These are phyloP conservation scores for Arabis alpina DNA, from an alignment of 345 rosid genomes.

Conservation along the genomic window DNA sequence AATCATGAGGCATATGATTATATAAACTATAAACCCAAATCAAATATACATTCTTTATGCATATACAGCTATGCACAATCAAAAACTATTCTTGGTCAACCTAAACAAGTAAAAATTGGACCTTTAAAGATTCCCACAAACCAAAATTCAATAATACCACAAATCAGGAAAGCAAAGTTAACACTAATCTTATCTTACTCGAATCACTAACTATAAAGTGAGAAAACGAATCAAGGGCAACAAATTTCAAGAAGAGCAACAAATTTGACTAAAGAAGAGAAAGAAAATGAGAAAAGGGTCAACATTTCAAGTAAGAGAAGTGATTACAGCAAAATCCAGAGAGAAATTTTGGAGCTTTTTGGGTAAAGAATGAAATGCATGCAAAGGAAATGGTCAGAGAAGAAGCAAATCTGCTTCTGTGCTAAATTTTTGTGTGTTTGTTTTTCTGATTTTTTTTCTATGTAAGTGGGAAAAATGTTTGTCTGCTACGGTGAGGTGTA, in stretches of 20 bases:
- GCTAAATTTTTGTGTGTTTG: background rate
- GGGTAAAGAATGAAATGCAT: slow-evolving; percentile 12
- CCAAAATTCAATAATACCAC: slow-evolving; percentile 5
- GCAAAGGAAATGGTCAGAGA: slow-evolving; percentile 22
- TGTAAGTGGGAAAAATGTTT: slow-evolving; percentile 24
- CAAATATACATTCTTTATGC: slow-evolving; percentile 26
- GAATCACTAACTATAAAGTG: slow-evolving; percentile 3
- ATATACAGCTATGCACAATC: slow-evolving; percentile 8
- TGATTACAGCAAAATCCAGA: slow-evolving; percentile 20
- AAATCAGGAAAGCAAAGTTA: background rate
- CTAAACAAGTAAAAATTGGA: slow-evolving; percentile 14
- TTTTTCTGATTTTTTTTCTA: slow-evolving; percentile 6
- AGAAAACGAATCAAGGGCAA: background rate
- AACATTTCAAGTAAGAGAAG: slow-evolving; percentile 29
- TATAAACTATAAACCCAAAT: slow-evolving; percentile 3
- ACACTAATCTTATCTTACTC: slow-evolving; percentile 16
- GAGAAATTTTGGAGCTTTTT: background rate
- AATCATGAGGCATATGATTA: slow-evolving; percentile 8
- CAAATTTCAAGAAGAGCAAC: slow-evolving; percentile 3
- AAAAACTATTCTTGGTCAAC: slow-evolving; percentile 4
- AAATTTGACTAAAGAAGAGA: background rate
- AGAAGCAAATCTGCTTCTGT: slow-evolving; percentile 38
- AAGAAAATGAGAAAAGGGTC: background rate
- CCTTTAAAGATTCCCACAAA: slow-evolving; percentile 22
- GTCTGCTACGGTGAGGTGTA: slow-evolving; percentile 55